Percentiles rank a stretch among this genome's conserved stretches.
Conservation (phyloP, 176 grass and related monocot genomes). For the Tuctoria greenei region DNA sequence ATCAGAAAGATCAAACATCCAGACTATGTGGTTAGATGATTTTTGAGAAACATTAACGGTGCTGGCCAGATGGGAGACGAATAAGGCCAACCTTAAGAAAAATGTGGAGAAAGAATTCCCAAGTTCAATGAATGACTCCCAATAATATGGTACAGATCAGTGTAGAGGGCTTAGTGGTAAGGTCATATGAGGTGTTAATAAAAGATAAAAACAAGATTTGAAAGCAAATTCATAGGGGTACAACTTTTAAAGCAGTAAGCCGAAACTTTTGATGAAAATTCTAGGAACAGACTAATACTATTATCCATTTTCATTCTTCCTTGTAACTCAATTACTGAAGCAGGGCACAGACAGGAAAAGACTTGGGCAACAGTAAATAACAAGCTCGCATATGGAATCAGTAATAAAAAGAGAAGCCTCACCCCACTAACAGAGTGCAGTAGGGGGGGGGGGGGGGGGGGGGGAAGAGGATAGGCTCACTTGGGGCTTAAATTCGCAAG, state of each 20-base stretch:
- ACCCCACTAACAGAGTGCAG: not conserved
- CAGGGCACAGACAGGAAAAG: not conserved
- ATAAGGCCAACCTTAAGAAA: not conserved
- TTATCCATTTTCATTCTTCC: not conserved
- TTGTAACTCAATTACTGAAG: not conserved
- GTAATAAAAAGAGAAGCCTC: not conserved
- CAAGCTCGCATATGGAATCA: not conserved
- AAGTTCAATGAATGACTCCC: not conserved
- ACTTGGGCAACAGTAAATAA: not conserved
- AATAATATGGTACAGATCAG: not conserved
- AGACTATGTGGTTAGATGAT: not conserved
- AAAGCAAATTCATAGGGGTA: not conserved
- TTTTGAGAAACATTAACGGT: not conserved
- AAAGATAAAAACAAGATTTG: not conserved
- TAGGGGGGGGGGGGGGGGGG: not conserved
- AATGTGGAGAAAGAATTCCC: not conserved
- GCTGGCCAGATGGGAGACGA: not conserved
- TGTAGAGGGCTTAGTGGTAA: not conserved
- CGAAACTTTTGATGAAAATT: not conserved
- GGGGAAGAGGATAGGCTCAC: slow-evolving; percentile 27
- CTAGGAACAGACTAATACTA: not conserved
- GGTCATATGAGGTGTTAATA: not conserved
- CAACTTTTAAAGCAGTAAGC: no score
- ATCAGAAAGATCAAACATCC: not conserved
- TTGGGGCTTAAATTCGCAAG: slow-evolving; percentile 56